A percentile compares a stretch with the other conserved stretches of the same genome.
Conservation (phyloP, 1,139 yeast species). For the Yamadazyma triangularis region DNA sequence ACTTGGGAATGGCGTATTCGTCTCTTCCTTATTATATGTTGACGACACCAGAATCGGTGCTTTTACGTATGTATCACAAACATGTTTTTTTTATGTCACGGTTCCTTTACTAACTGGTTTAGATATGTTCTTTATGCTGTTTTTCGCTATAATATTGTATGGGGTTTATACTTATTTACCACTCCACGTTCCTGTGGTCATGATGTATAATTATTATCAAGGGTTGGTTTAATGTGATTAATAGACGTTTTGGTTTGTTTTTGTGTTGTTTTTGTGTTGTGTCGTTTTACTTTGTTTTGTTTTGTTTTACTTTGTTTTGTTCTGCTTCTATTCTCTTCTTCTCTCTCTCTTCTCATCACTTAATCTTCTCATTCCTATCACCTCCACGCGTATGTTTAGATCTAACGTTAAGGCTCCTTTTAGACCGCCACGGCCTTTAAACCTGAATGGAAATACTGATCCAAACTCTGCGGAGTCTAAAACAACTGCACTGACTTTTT, state of each 20-base stretch:
- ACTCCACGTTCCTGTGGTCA: conserved; percentile 1
- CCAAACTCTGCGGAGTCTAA: background rate
- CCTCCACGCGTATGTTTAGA: conserved; percentile 2
- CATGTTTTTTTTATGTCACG: too few species aligned
- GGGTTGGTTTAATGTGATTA: too few species aligned
- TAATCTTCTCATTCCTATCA: conserved; percentile 1
- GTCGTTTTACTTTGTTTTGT: too few species aligned
- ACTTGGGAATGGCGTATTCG: conserved; percentile 28
- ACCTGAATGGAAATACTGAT: background rate
- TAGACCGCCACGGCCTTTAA: conserved; percentile 13
- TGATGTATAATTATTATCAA: conserved; percentile 1
- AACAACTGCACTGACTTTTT: background rate
- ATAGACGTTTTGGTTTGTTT: too few species aligned
- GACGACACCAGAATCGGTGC: conserved; percentile 29
- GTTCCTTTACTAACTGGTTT: conserved; percentile 1
- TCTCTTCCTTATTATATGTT: conserved; percentile 38
- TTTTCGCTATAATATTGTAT: conserved; percentile 29
- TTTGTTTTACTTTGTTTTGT: too few species aligned
- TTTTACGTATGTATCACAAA: conserved; percentile 23
- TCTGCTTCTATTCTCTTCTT: too few species aligned
- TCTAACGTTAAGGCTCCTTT: conserved; percentile 11
- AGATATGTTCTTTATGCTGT: conserved; percentile 17
- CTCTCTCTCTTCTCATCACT: background rate
- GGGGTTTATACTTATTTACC: conserved; percentile 37
- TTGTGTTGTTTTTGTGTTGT: too few species aligned